A percentile compares a stretch with the other conserved stretches of the same genome.
Conservation (phyloP, 768 basidiomycete species). For the Pleurotus tuber-regium region DNA sequence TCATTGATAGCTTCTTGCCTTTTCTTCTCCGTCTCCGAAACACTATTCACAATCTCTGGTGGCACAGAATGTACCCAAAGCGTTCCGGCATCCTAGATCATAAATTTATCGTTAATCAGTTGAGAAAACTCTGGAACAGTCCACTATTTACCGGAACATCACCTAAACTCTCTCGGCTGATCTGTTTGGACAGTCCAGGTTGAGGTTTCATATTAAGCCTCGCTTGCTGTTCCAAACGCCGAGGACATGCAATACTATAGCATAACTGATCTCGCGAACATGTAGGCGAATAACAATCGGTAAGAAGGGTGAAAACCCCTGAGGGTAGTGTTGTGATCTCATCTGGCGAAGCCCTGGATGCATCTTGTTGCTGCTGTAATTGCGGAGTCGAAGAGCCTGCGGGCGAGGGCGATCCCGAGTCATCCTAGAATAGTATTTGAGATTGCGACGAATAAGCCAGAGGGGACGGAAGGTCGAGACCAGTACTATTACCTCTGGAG, state of each 20-base stretch:
- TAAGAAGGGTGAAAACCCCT: slow-evolving; percentile 94
- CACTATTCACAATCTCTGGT: slow-evolving; percentile 88
- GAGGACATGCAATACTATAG: slow-evolving; percentile 95
- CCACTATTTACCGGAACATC: slow-evolving; percentile 64
- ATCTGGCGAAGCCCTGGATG: slow-evolving; percentile 34
- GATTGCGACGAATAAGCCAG: slow-evolving; percentile 1
- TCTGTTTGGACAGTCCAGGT: slow-evolving; percentile 83
- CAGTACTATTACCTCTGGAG: slow-evolving; percentile 1
- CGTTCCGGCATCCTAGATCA: slow-evolving; percentile 55
- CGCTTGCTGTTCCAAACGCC: slow-evolving; percentile 92
- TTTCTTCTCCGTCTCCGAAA: slow-evolving; percentile 91
- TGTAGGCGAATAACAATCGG: slow-evolving; percentile 97
- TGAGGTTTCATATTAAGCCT: slow-evolving; percentile 92
- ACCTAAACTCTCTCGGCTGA: slow-evolving; percentile 76
- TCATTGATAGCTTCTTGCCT: slow-evolving; percentile 99
- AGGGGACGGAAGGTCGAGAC: slow-evolving; percentile 10
- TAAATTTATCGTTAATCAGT: no score
- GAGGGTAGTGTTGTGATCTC: slow-evolving; percentile 70
- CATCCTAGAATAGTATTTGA: slow-evolving; percentile 23
- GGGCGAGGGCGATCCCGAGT: slow-evolving; percentile 26
- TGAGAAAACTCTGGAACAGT: no score
- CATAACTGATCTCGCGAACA: slow-evolving; percentile 93
- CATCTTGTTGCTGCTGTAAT: slow-evolving; percentile 12
- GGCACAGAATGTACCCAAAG: slow-evolving; percentile 98
- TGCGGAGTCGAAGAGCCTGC: slow-evolving; percentile 15